These are phyloP conservation scores for Nemania sp. DNA, from an alignment of 2,329 filamentous ascomycete species.

Conservation along the genomic window DNA sequence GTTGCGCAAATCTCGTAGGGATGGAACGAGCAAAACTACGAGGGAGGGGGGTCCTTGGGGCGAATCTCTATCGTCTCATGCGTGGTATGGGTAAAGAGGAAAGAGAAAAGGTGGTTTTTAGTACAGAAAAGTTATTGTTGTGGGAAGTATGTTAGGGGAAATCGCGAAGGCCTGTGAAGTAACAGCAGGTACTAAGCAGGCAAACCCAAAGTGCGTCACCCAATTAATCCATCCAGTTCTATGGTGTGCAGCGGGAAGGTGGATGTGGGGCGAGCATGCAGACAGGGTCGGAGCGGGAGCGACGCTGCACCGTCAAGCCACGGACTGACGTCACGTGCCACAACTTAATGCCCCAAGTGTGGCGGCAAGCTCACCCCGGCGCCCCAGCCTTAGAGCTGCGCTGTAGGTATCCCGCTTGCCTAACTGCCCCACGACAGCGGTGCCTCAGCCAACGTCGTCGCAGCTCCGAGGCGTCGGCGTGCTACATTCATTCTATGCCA, in stretches of 20 bases:
- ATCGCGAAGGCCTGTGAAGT: neutral
- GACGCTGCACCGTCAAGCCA: conserved; percentile 14
- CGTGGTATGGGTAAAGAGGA: too few species aligned
- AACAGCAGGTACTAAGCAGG: too few species aligned
- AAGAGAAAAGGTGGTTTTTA: too few species aligned
- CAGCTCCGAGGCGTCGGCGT: conserved; percentile 24
- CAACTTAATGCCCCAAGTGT: neutral
- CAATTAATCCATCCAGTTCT: conserved; percentile 29
- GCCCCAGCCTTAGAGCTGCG: too few species aligned
- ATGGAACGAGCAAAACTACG: neutral
- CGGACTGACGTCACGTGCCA: conserved; percentile 28
- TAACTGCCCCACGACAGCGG: conserved; percentile 28
- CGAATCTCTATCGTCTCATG: too few species aligned
- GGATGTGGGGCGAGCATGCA: neutral
- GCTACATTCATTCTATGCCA: conserved; percentile 15
- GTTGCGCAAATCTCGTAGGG: neutral
- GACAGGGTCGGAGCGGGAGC: neutral
- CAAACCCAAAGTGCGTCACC: conserved; percentile 33
- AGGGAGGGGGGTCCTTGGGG: too few species aligned
- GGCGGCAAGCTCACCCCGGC: too few species aligned
- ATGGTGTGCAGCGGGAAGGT: neutral
- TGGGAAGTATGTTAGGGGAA: too few species aligned
- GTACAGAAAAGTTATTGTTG: too few species aligned
- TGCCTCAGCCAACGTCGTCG: conserved; percentile 26
- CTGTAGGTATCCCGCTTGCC: neutral